phyloP scores from a whole-genome alignment of 2,329 filamentous ascomycete species.

The Pestalotiopsis sp. region DNA sequence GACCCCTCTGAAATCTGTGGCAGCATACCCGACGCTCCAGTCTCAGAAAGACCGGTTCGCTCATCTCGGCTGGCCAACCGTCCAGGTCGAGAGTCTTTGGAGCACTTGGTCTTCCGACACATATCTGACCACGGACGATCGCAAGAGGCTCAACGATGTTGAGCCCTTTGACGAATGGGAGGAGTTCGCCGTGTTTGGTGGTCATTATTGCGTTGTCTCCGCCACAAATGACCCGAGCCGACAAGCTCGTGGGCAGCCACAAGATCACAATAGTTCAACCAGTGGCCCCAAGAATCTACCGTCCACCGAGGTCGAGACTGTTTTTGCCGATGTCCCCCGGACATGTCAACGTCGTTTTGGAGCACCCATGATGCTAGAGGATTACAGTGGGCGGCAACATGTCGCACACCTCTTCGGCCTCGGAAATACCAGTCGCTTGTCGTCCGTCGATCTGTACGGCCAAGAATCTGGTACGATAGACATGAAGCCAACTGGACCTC shows the following conservation, averaged over 20 bases:
- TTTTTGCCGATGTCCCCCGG: constrained; percentile 38
- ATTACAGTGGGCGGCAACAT: constrained; percentile 43
- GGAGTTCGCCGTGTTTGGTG: constrained; percentile 82
- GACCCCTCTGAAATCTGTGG: constrained; percentile 75
- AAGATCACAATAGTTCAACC: background rate
- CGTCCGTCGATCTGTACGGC: constrained; percentile 54
- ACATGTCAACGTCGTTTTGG: constrained; percentile 63
- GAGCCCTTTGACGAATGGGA: constrained; percentile 97
- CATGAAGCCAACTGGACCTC: constrained; percentile 37
- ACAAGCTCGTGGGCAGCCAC: background rate
- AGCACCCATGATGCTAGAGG: constrained; percentile 47
- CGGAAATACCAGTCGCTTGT: constrained; percentile 45
- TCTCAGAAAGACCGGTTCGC: constrained; percentile 72
- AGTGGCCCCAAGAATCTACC: constrained; percentile 9
- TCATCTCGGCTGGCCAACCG: constrained; percentile 66
- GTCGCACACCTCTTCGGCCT: constrained; percentile 48
- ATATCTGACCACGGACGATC: constrained; percentile 65
- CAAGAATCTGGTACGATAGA: constrained; percentile 26
- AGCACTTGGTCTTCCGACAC: constrained; percentile 74
- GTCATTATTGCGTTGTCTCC: constrained; percentile 80
- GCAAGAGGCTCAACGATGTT: constrained; percentile 65
- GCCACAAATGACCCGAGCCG: constrained; percentile 46
- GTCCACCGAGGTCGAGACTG: constrained; percentile 18
- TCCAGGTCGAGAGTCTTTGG: constrained; percentile 74
- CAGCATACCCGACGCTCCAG: constrained; percentile 67